Base-by-base conservation (phyloP, 2,329 filamentous ascomycete genomes). In the Chaetomium sp. region DNA sequence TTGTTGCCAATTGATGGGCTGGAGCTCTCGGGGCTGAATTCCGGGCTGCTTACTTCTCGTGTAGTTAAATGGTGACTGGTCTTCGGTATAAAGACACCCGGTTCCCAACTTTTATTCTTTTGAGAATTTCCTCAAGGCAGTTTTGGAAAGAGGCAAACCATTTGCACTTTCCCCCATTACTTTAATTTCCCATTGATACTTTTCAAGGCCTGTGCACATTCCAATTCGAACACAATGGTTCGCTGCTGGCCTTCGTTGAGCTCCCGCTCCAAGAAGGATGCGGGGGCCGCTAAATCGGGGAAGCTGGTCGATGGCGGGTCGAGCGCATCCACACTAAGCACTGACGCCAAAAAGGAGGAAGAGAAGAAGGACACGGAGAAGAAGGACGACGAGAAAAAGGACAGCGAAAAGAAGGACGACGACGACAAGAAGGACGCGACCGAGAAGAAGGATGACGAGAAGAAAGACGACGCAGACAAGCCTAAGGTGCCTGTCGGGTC, bases 401-500 rank as follows among this genome's bases (percentile, higher is more conserved):
- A 49, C 41, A 11, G 27, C 6, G 14, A 52, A 35, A 35, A 52
- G 12, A 49, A 49, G 32, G 51, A 53, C 32, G 44, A 48, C 5
- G 36, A 56, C 14, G 43, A 43, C 12, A 51, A 51, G 14, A 40
- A 35, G 7, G 44, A 34, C 8, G 45, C 52, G 35, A 52, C 33
- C 36, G 27, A 19, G 8, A 27, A 51, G 49, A 49, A 42, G 8
- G 33, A 51, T 6, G 46, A 45, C 6, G 47, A 59, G n/a, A 49
- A 56, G 10, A 50, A 63, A n/a, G 61, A 55, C 12, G 61, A 66
- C 47, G 51, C 64, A 27, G 63, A 68, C 9, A 62, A 66, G 61
- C 58, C 59, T 35, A 56, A 62, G 8, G 58, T 53, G 6, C 59
- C 52, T 11, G 59, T 71, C 8, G 74, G 74, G 8, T 69, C 71